These are phyloP conservation scores for Fusarium miscanthi DNA, from an alignment of 2,329 filamentous ascomycete species.

Conservation along the genomic window DNA sequence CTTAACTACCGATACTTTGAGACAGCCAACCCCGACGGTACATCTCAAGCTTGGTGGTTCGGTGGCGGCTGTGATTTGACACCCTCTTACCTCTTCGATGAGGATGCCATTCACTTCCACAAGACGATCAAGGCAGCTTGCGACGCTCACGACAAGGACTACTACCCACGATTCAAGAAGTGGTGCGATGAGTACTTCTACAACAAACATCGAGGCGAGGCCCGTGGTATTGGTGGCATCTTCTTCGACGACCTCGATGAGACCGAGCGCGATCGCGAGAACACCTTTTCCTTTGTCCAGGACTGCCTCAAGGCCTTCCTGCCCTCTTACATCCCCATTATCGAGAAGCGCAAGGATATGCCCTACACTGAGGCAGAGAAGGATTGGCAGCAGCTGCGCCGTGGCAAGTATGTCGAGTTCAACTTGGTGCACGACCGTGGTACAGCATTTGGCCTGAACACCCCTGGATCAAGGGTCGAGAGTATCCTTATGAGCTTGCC, in stretches of 20 bases:
- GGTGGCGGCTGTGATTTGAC: slow-evolving; percentile 95
- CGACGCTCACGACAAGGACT: slow-evolving; percentile 90
- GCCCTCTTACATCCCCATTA: slow-evolving; percentile 89
- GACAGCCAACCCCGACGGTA: slow-evolving; percentile 86
- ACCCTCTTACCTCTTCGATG: slow-evolving; percentile 93
- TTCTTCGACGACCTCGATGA: slow-evolving; percentile 99
- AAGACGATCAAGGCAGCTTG: slow-evolving; percentile 91
- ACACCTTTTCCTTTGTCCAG: slow-evolving; percentile 88
- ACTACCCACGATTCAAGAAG: slow-evolving; percentile 94
- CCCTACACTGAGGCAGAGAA: slow-evolving; percentile 87
- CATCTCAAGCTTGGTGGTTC: slow-evolving; percentile 94
- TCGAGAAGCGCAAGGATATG: slow-evolving; percentile 91
- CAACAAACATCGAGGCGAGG: slow-evolving; percentile 90
- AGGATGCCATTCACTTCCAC: slow-evolving; percentile 98
- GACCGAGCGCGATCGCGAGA: slow-evolving; percentile 85
- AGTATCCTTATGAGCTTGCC: slow-evolving; percentile 98
- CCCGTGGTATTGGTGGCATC: slow-evolving; percentile 91
- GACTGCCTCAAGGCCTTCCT: slow-evolving; percentile 88
- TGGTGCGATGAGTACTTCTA: slow-evolving; percentile 99
- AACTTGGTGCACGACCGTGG: slow-evolving; percentile 97
- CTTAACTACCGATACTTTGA: slow-evolving; percentile 99
- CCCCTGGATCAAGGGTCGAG: slow-evolving; percentile 90
- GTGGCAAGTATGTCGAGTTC: slow-evolving; percentile 98
- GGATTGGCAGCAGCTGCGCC: slow-evolving; percentile 93
- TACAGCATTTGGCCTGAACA: slow-evolving; percentile 93